phyloP scores from a whole-genome alignment of 2,329 filamentous ascomycete genomes.

The Calonectria hongkongensis region DNA sequence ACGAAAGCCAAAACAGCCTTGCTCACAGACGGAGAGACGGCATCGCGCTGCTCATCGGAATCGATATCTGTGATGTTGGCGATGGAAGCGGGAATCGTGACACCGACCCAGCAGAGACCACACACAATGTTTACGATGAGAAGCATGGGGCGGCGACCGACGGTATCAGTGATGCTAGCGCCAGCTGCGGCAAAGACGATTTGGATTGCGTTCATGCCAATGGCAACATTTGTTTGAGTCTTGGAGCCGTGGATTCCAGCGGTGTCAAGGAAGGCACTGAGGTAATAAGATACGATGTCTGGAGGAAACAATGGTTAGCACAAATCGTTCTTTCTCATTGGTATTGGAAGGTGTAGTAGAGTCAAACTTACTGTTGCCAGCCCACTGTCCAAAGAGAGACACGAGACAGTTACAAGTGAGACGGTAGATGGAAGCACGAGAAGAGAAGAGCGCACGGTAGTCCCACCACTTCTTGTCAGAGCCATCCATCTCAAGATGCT shows the following conservation, averaged over 20 bases:
- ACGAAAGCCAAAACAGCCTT: slow-evolving; percentile 69
- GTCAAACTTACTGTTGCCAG: slow-evolving; percentile 57
- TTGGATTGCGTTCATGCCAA: slow-evolving; percentile 69
- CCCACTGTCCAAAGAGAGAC: slow-evolving; percentile 68
- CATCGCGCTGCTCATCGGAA: background rate
- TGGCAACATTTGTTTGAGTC: slow-evolving; percentile 67
- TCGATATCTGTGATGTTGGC: slow-evolving; percentile 4
- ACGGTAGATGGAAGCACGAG: slow-evolving; percentile 63
- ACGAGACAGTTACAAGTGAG: slow-evolving; percentile 65
- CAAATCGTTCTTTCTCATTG: background rate
- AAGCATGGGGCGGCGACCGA: slow-evolving; percentile 72
- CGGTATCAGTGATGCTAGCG: slow-evolving; percentile 67
- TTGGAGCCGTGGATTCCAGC: slow-evolving; percentile 66
- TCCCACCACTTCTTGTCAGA: slow-evolving; percentile 70
- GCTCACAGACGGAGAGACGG: background rate
- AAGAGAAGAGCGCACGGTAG: slow-evolving; percentile 66
- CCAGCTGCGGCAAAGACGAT: slow-evolving; percentile 69
- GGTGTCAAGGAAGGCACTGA: slow-evolving; percentile 68
- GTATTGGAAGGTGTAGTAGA: background rate
- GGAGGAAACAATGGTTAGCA: background rate
- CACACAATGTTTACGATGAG: slow-evolving; percentile 67
- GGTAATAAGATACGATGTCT: slow-evolving; percentile 66
- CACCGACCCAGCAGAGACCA: slow-evolving; percentile 68
- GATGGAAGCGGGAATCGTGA: slow-evolving; percentile 64
- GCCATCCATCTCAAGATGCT: slow-evolving; percentile 66